Evolutionary conservation across 2,329 filamentous ascomycete species (phyloP).

Genomic region (Bipolaris zeicola): DNA sequence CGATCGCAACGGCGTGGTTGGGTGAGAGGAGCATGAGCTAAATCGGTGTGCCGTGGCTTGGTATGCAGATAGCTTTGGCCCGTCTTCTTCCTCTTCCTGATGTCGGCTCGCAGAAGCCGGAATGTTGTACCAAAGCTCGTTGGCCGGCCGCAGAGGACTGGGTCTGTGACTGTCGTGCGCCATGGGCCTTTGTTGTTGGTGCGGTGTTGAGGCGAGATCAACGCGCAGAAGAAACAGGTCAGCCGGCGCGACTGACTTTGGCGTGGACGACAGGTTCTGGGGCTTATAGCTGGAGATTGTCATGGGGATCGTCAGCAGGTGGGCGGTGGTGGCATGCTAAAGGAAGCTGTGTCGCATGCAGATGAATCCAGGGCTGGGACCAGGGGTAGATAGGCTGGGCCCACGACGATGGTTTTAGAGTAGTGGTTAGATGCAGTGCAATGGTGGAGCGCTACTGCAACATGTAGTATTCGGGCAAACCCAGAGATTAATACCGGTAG

Average conservation of each 20-base stretch:
- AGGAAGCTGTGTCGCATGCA: conserved; percentile 27
- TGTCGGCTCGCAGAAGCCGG: conserved; percentile 24
- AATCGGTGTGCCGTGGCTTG: conserved; percentile 34
- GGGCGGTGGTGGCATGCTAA: conserved; percentile 40
- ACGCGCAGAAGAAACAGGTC: conserved; percentile 26
- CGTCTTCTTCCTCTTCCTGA: conserved; percentile 17
- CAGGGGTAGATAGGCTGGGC: conserved; percentile 30
- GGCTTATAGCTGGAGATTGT: conserved; percentile 31
- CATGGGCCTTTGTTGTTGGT: conserved; percentile 26
- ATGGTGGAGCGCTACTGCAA: conserved; percentile 42
- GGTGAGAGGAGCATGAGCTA: conserved; percentile 21
- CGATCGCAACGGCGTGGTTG: conserved; percentile 13
- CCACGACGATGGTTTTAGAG: conserved; percentile 28
- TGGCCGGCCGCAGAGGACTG: conserved; percentile 24
- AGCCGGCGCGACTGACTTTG: conserved; percentile 25
- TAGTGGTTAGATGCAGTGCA: conserved; percentile 33
- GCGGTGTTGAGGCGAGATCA: conserved; percentile 15
- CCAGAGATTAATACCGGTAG: conserved; percentile 27
- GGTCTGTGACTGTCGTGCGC: conserved; percentile 24
- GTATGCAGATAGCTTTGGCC: conserved; percentile 36
- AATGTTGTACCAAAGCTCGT: conserved; percentile 42
- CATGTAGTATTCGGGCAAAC: conserved; percentile 32
- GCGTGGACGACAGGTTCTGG: conserved; percentile 28
- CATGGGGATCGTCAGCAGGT: conserved; percentile 38
- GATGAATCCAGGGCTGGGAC: conserved; percentile 33